These are phyloP conservation scores for Zelonia costaricensis DNA, from an alignment of 208 protist species.

Conservation along the genomic window DNA sequence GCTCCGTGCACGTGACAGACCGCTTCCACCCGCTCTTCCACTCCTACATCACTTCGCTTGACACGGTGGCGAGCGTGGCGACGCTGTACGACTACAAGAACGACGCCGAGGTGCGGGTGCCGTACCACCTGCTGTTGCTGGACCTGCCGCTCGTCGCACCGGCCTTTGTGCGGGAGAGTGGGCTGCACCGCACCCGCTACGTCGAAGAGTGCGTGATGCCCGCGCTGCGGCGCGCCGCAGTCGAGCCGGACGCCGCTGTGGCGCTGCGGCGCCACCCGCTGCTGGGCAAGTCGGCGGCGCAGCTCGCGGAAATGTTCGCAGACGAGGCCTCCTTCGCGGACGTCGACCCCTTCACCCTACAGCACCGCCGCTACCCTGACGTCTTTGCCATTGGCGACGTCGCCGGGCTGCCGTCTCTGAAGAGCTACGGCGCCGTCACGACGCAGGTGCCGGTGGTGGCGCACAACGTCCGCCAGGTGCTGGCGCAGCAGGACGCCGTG, in stretches of 20 bases:
- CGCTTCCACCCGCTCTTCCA: slow-evolving; percentile 43
- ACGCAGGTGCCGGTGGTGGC: slow-evolving; percentile 83
- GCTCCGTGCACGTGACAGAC: neutral
- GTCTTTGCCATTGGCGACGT: slow-evolving; percentile 88
- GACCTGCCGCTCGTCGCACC: slow-evolving; percentile 79
- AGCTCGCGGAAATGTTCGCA: slow-evolving; percentile 19
- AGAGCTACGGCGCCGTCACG: slow-evolving; percentile 79
- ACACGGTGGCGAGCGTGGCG: slow-evolving; percentile 34
- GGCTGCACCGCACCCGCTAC: slow-evolving; percentile 40
- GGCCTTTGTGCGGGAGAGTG: slow-evolving; percentile 65
- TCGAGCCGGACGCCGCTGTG: neutral
- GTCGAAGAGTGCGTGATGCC: slow-evolving; percentile 35
- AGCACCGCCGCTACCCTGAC: slow-evolving; percentile 66
- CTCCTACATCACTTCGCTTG: slow-evolving; percentile 56
- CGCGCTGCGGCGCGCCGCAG: slow-evolving; percentile 5
- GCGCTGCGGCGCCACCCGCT: slow-evolving; percentile 1
- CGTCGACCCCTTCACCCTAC: slow-evolving; percentile 72
- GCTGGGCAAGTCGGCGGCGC: slow-evolving; percentile 7
- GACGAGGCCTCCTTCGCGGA: slow-evolving; percentile 69
- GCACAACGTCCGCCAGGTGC: slow-evolving; percentile 75
- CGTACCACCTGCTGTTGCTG: slow-evolving; percentile 69
- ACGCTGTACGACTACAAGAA: slow-evolving; percentile 79
- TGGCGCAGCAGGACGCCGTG: slow-evolving; percentile 17
- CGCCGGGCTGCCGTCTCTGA: slow-evolving; percentile 74
- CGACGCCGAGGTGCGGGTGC: slow-evolving; percentile 41